Percentiles rank a stretch among this genome's conserved stretches.
Conservation (phyloP, 2,329 filamentous ascomycete species). For the Botrytis tulipae region DNA sequence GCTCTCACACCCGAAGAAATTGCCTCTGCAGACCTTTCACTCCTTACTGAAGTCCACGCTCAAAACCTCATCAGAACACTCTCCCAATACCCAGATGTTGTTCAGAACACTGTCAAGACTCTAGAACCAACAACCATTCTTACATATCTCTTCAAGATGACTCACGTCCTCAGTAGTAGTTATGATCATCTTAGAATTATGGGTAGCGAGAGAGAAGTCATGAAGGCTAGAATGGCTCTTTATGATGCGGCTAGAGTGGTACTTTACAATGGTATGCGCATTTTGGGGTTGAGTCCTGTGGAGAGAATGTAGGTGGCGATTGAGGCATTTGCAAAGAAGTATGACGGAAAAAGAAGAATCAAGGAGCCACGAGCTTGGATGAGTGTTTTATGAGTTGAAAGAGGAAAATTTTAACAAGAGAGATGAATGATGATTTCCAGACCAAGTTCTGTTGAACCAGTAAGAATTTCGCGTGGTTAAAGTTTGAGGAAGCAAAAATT, state of each 20-base stretch:
- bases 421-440: not conserved
- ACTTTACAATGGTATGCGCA: constrained; percentile 76
- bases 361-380: not conserved
- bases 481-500: not conserved
- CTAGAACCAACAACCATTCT: constrained; percentile 70
- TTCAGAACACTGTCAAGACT: constrained; percentile 80
- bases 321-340: not conserved
- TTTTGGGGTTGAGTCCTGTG: constrained; percentile 76
- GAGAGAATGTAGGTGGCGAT: constrained; percentile 43
- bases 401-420: not conserved
- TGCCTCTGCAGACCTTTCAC: constrained; percentile 59
- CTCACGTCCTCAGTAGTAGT: constrained; percentile 73
- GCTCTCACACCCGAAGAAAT: constrained; percentile 57
- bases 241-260: constrained; percentile 76
- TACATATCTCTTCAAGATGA: constrained; percentile 80
- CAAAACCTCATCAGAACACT: constrained; percentile 71
- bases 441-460: not conserved
- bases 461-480: not conserved
- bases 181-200: constrained; percentile 82
- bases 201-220: constrained; percentile 71
- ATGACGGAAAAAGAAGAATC: not conserved
- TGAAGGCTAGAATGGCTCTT: constrained; percentile 70
- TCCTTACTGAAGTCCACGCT: constrained; percentile 71
- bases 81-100: constrained; percentile 82
- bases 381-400: not conserved